Conservation (phyloP, 257 asterid species). For the Anisodus acutangulus region DNA sequence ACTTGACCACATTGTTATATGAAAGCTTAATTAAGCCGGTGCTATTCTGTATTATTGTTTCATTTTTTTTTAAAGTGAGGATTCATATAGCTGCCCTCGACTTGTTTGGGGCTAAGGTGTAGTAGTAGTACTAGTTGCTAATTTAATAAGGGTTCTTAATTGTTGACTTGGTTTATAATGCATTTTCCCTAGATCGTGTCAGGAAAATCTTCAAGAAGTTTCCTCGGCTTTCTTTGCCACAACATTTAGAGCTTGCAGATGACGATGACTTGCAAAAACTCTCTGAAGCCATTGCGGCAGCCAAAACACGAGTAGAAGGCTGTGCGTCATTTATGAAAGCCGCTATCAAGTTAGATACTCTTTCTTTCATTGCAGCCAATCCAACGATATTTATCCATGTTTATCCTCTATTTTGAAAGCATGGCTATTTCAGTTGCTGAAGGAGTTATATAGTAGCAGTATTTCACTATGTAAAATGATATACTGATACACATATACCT, state of each 20-base stretch:
- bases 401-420: background rate
- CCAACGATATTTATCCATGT: background rate
- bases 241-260: slow-evolving; percentile 75
- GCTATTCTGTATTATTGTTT: background rate
- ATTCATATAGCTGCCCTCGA: background rate
- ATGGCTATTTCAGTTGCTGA: background rate
- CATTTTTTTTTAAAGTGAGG: background rate
- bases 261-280: slow-evolving; percentile 88
- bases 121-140: background rate
- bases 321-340: slow-evolving; percentile 87
- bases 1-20: background rate
- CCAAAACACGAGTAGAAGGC: slow-evolving; percentile 85
- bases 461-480: slow-evolving; percentile 6
- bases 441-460: background rate
- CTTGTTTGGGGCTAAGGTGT: background rate
- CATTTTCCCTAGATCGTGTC: slow-evolving; percentile 64
- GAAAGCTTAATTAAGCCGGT: background rate
- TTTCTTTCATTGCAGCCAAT: slow-evolving; percentile 27
- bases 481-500: background rate
- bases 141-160: slow-evolving; percentile 21
- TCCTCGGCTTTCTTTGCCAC: slow-evolving; percentile 86
- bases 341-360: slow-evolving; percentile 69
- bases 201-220: slow-evolving; percentile 74
- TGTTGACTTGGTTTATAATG: slow-evolving; percentile 36
- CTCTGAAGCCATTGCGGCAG: slow-evolving; percentile 91